Base-by-base conservation (phyloP, 2,329 filamentous ascomycete genomes). In the Neurospora crassa region DNA sequence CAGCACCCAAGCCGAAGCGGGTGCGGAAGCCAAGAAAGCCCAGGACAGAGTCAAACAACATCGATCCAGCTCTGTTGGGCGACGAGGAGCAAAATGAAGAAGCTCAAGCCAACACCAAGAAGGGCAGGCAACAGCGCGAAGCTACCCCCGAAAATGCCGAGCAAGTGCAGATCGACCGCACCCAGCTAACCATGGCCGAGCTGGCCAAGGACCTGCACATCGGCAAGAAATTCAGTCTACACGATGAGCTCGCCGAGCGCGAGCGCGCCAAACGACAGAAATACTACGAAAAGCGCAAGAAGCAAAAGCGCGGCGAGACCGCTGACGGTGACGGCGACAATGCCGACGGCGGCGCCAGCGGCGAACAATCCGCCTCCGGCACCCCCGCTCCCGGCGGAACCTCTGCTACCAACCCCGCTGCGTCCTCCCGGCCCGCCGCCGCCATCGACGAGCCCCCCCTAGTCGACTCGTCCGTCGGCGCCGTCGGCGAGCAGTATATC, bases 171-270 rank as follows among this genome's bases (percentile, higher is more conserved):
- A 89, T 95, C 70, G 90, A 94, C 77, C 83, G 88, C 29, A 86
- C 86, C 34, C 86, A 85, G 3, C 85, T 92, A 37, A 92, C 88
- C 70, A 93, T 96, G 89, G 87, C 85, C 63, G 91, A 93, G 71
- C 81, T 96, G 3, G 92, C 89, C 68, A 88, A 86, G 73, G 91
- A 93, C 76, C 82, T 91, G 69, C 85, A 86, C 29, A 90, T 91
- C 71, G 92, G 92, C 71, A 92, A 91, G 78, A 89, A 91, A 72
- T 94, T 93, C 71, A 90, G 89, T 76, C 87, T 90, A 3, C 91
- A 93, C 75, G 88, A 90, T 76, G 89, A 91, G 76, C 89, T 96
- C 76, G 88, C 89, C 59, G 85, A 90, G 74, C 88, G 92, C 63
- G 87, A 92, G 81, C 82, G 86, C 69, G 82, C 84, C 70, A 82